Evolutionary conservation across 1,284 basidiomycete species (phyloP).

Genomic region (Ustilago bromivora): DNA sequence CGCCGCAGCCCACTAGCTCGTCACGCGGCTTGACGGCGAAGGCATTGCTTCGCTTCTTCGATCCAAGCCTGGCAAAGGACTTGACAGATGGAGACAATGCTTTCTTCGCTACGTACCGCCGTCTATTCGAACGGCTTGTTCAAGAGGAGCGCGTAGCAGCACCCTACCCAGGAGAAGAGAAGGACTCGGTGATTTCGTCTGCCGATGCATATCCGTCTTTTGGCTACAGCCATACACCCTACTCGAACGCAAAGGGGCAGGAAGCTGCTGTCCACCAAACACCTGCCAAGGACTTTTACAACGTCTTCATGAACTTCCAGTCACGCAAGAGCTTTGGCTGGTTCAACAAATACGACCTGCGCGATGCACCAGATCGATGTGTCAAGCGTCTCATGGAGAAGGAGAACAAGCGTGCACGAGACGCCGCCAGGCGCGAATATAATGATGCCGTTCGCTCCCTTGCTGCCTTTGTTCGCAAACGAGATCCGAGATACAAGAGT

Average conservation of each 20-base stretch:
- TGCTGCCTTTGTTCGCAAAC: slow-evolving; percentile 87
- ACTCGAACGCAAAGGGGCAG: slow-evolving; percentile 71
- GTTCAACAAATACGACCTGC: slow-evolving; percentile 85
- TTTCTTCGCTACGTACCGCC: slow-evolving; percentile 90
- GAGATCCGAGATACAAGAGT: slow-evolving; percentile 89
- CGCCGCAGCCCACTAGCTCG: slow-evolving; percentile 74
- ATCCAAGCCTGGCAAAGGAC: slow-evolving; percentile 78
- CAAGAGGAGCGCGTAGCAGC: slow-evolving; percentile 79
- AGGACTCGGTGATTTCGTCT: slow-evolving; percentile 59
- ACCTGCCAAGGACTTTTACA: slow-evolving; percentile 78
- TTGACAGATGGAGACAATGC: slow-evolving; percentile 73
- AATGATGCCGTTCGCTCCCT: slow-evolving; percentile 85
- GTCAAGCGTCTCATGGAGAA: slow-evolving; percentile 89
- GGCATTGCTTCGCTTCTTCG: slow-evolving; percentile 88
- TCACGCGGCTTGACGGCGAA: slow-evolving; percentile 83
- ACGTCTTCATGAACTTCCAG: slow-evolving; percentile 85
- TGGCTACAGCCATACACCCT: slow-evolving; percentile 82
- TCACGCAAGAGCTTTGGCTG: slow-evolving; percentile 91
- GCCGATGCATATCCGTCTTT: slow-evolving; percentile 77
- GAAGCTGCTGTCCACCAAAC: slow-evolving; percentile 44
- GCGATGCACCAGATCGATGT: slow-evolving; percentile 87
- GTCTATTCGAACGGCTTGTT: slow-evolving; percentile 85
- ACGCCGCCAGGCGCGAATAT: slow-evolving; percentile 88
- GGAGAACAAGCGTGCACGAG: slow-evolving; percentile 91
- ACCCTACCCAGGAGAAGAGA: slow-evolving; percentile 71